Evolutionary conservation across 768 basidiomycete species (phyloP).

Genomic region (Infundibulicybe gibba): DNA sequence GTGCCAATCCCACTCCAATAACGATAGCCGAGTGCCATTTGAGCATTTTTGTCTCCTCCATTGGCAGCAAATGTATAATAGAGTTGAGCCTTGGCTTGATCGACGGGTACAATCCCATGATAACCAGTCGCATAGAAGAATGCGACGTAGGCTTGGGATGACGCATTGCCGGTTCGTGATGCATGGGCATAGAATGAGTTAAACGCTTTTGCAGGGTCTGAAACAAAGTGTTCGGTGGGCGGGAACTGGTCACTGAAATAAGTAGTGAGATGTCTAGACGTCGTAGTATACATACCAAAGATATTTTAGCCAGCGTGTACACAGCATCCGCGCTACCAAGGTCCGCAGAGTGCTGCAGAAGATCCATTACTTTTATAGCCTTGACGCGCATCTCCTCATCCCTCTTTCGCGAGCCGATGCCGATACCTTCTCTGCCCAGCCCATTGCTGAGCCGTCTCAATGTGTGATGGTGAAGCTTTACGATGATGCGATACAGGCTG

Average conservation of each 20-base stretch:
- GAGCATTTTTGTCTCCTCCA: slow-evolving; percentile 80
- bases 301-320: slow-evolving; percentile 62
- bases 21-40: slow-evolving; percentile 91
- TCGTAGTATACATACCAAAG: slow-evolving; percentile 45
- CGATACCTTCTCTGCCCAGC: slow-evolving; percentile 34
- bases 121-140: slow-evolving; percentile 93
- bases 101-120: slow-evolving; percentile 52
- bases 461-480: slow-evolving; percentile 62
- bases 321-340: slow-evolving; percentile 74
- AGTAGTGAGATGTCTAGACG: neutral
- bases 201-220: slow-evolving; percentile 61
- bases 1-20: slow-evolving; percentile 97
- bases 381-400: slow-evolving; percentile 68
- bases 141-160: slow-evolving; percentile 80
- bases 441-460: slow-evolving; percentile 38
- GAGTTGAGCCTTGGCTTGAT: slow-evolving; percentile 81
- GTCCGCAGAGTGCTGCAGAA: slow-evolving; percentile 78
- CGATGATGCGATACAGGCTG: slow-evolving; percentile 60
- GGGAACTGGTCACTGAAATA: slow-evolving; percentile 49
- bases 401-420: slow-evolving; percentile 43
- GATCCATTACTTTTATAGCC: slow-evolving; percentile 77
- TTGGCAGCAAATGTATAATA: slow-evolving; percentile 95
- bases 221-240: slow-evolving; percentile 60
- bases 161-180: slow-evolving; percentile 70
- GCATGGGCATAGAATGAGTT: slow-evolving; percentile 65